phyloP scores from a whole-genome alignment of 768 basidiomycete genomes.

The Amanita molliuscula region DNA sequence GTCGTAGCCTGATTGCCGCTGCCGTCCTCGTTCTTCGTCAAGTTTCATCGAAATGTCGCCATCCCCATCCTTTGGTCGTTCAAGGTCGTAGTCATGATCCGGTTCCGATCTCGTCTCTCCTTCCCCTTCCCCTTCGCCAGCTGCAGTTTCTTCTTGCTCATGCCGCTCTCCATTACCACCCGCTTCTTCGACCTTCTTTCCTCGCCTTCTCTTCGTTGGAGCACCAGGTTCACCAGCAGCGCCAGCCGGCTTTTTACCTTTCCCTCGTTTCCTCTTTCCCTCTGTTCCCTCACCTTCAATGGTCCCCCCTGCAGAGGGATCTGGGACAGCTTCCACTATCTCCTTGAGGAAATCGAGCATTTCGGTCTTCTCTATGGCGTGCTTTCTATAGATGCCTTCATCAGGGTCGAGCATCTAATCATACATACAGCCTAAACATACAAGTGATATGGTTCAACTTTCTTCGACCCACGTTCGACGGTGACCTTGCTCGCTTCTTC shows the following conservation, averaged over 20 bases:
- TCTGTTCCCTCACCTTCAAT: conserved; percentile 53
- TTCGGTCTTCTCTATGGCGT: conserved; percentile 78
- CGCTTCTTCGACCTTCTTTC: conserved; percentile 31
- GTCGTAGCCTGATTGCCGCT: background rate
- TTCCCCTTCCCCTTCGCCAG: conserved; percentile 15
- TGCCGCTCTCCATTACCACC: conserved; percentile 25
- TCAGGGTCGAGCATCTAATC: background rate
- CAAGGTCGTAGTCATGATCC: conserved; percentile 15
- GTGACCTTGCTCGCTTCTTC: conserved; percentile 80
- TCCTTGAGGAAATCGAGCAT: conserved; percentile 94
- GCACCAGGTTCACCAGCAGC: conserved; percentile 17
- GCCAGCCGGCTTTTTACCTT: conserved; percentile 38
- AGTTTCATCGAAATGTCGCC: conserved; percentile 19
- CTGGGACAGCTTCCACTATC: conserved; percentile 76
- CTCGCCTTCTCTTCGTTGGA: conserved; percentile 38
- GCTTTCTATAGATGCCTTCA: conserved; percentile 51
- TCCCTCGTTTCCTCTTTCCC: conserved; percentile 49
- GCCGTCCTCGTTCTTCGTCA: conserved; percentile 9
- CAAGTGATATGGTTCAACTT: conserved; percentile 91
- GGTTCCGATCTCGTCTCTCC: conserved; percentile 15
- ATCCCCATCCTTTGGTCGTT: background rate
- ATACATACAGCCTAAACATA: conserved; percentile 29
- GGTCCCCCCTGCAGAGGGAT: conserved; percentile 79
- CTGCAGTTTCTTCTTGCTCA: conserved; percentile 7
- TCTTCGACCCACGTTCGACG: conserved; percentile 66